Conservation (phyloP, 1,284 basidiomycete genomes). For the Uromyces viciae-fabae region DNA sequence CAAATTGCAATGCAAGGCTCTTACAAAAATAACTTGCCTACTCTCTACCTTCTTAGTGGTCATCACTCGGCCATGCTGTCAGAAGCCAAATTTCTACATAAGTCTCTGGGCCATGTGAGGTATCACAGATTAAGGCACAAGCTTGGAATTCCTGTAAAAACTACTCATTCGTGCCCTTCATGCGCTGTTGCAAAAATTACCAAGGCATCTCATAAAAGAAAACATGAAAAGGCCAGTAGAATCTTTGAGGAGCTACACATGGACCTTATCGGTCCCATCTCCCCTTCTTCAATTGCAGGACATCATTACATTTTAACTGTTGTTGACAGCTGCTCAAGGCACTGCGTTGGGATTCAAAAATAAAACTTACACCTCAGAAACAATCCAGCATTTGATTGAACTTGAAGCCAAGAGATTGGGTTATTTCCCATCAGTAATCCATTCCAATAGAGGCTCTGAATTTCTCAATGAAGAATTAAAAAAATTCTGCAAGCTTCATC, state of each 20-base stretch:
- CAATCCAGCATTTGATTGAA: not conserved
- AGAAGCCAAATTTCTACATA: not conserved
- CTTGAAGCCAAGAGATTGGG: not conserved
- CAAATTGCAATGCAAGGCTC: not conserved
- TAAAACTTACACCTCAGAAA: not conserved
- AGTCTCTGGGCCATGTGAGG: conserved; percentile 6
- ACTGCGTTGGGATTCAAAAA: not conserved
- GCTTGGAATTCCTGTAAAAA: not conserved
- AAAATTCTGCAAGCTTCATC: not conserved
- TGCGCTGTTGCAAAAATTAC: not conserved
- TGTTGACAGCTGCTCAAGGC: not conserved
- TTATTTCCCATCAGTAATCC: not conserved
- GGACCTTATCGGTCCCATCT: not conserved
- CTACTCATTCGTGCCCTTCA: not conserved
- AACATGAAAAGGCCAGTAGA: not conserved
- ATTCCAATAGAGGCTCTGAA: not conserved
- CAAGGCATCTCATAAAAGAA: not conserved
- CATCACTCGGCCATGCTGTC: not conserved
- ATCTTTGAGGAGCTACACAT: not conserved
- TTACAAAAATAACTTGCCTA: not conserved
- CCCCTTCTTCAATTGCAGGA: not conserved
- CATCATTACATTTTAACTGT: not conserved
- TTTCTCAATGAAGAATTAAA: not conserved
- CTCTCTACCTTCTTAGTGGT: not conserved
- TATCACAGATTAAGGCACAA: not conserved